Evolutionary conservation across 78 protist species (phyloP), one percentile per base, ranked within the genome.

Genomic region (Ministeria vibrans): DNA sequence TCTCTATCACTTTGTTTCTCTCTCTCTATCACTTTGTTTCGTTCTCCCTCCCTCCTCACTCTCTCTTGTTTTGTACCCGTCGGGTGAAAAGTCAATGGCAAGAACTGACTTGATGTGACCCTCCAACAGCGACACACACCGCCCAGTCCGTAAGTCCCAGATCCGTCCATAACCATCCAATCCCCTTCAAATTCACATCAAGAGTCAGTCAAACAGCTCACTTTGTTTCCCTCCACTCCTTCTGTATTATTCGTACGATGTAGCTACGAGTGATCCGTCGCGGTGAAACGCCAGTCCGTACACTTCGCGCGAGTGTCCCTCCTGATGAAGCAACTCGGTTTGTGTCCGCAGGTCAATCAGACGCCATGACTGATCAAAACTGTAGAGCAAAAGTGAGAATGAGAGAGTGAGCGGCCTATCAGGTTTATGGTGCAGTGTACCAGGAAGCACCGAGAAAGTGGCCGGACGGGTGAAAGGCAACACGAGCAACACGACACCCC

Each of bases 121-220:
- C 59, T 76, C 36, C 75, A 88, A 43, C 38, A 76, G 80, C 70
- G 64, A 71, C 28, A 86, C 46, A 2, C 87, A 85, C 36, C 85
- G 84, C 7, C 95, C 95, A 18, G 83, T 72, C 23, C 95, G 66
- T 13, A 92, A 46, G 61, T 92, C 95, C 95, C 95, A 92, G 25
- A 88, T 43, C 9, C 92, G 34, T 3, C 83, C 86, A 9, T 83
- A 4, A 0, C 82, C 73, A 41, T 92, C 95, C 34, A 75, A 42
- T 5, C 87, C 90, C 15, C 83, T 79, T 11, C 64, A 23, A 9
- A 46, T 62, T 62, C 28, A 55, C 44, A 77, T n/a, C n/a, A n/a
- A n/a, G n/a, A n/a, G n/a, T n/a, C n/a, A n/a, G n/a, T n/a, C n/a
- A n/a, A n/a, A n/a, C n/a, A n/a, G n/a, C n/a, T n/a, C n/a, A n/a